Evolutionary conservation across 2,329 filamentous ascomycete genomes (phyloP), one percentile per base, ranked within the genome.

Genomic region (Graphiopsis chlorocephala): DNA sequence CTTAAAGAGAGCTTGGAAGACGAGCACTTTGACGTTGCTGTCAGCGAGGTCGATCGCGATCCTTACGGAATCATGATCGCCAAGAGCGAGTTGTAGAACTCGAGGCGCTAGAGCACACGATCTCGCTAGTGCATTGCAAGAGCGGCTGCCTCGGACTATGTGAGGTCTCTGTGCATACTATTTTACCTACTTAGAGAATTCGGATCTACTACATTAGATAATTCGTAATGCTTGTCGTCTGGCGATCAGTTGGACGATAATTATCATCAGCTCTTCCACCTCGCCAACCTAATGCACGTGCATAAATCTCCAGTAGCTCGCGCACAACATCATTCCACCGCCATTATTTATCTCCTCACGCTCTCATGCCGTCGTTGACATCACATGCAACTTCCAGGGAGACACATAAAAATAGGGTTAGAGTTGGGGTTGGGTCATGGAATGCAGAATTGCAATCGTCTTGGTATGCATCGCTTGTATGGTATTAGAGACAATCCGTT

Each of bases 31-130:
- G 81, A 85, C 64, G 88, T 98, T 15, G 77, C 89, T 64, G 86
- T 96, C 57, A 97, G 93, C 77, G 84, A 90, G 75, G 83, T 83
- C 50, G 95, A 99, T 78, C 84, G 87, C 66, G 95, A 99, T 83
- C 95, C 95, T 0, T 99, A 93, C 78, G 89, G 89, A 60, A 90
- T 97, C 65, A 83, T 92, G 72, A 78, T 79, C 57, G 70, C 69
- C 15, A 78, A 77, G 70, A 66, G 70, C 25, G 74, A 75, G 55
- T 23, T 64, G n/a, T 56, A 33, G 23, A 17, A 29, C 23, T 12
- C 12, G 23, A 28, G 23, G 7, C 12, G 7, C 25, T 28, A 1
- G 25, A 42, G 8, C 38, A 45, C 8, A 10, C 10, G 10, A 12
- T 12, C n/a, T 4, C 7, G 38, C 2, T 45, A 11, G 14, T 38